These are phyloP conservation scores for Sphagnum tenellum DNA, from an alignment of 225 moss, liverwort and hornwort genomes.

Conservation along the genomic window DNA sequence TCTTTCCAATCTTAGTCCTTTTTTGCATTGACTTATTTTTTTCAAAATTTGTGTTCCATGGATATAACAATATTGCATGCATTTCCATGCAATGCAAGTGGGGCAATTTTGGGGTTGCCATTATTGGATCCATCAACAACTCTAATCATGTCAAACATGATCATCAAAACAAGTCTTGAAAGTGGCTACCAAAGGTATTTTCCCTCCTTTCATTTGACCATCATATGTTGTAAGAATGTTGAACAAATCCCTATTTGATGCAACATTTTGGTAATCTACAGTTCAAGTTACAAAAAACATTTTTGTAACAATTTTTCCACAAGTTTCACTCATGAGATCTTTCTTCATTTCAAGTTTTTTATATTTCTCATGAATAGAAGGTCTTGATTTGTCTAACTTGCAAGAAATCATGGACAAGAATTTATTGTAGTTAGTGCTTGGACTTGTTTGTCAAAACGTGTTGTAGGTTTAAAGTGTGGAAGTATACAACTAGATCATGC, in stretches of 20 bases:
- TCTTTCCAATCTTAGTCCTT: too few relatives aligned
- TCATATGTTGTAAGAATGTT: too few relatives aligned
- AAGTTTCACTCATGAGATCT: not conserved
- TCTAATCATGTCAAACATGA: constrained; percentile 88
- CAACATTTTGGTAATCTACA: too few relatives aligned
- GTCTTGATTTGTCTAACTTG: constrained; percentile 29
- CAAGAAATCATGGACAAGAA: constrained; percentile 92
- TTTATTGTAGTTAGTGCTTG: constrained; percentile 58
- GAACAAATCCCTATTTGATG: too few relatives aligned
- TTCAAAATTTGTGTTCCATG: too few relatives aligned
- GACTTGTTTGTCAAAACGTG: constrained; percentile 70
- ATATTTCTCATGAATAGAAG: not conserved
- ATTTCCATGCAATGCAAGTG: constrained; percentile 16
- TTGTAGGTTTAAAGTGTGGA: constrained; percentile 72
- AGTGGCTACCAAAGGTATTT: constrained; percentile 79
- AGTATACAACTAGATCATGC: constrained; percentile 26
- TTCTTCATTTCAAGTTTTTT: not conserved
- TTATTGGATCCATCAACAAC: constrained; percentile 85
- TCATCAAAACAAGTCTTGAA: constrained; percentile 74
- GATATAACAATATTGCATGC: too few relatives aligned
- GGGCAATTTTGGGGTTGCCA: constrained; percentile 68
- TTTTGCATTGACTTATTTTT: too few relatives aligned
- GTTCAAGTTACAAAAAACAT: too few relatives aligned
- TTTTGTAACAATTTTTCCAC: too few relatives aligned
- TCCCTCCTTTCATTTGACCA: too few relatives aligned